Evolutionary conservation across 2,329 filamentous ascomycete species (phyloP), one percentile per base, ranked within the genome.

Genomic region (Colletotrichum caudatum): DNA sequence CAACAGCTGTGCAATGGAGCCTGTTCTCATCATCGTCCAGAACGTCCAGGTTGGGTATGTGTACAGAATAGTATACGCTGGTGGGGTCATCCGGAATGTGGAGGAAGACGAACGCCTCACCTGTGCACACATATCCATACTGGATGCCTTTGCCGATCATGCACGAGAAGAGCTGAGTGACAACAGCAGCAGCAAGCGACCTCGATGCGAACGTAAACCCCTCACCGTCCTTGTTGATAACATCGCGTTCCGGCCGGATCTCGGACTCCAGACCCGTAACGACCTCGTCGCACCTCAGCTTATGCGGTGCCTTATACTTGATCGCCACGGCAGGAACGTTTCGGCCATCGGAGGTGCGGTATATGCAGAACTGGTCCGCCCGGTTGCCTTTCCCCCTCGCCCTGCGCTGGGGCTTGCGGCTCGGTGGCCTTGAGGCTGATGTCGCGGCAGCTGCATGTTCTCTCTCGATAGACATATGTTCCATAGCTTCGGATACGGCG

Each of bases 111-210:
- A 51, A 67, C 81, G 82, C 68, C 82, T 66, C 35, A 79, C 80
- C 6, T 51, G 74, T 74, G 56, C 74, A 80, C 5, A 83, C 65
- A 63, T 82, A 83, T 3, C 81, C 78, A 58, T 80, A 81, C 60
- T 75, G 75, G 20, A 80, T 78, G 46, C 78, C 75, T 58, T 80
- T 81, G 44, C 77, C 75, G 4, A 82, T 73, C 76, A 83, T 83
- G 59, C 82, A 81, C 8, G 79, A 82, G 74, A 83, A 84, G 8
- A 84, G 77, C 71, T 83, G 78, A 2, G 79, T 83, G 8, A 84
- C 68, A 29, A 81, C 79, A 33, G 81, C 81, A 26, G 81, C 76
- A 51, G 75, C 68, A 41, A 84, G 80, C n/a, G 50, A 16, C 69
- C 62, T 80, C 0, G 79, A 75, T 11, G 71, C 60, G 26, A 5